Conservation (phyloP, 1,284 basidiomycete genomes). For the Trametes polyzona region DNA sequence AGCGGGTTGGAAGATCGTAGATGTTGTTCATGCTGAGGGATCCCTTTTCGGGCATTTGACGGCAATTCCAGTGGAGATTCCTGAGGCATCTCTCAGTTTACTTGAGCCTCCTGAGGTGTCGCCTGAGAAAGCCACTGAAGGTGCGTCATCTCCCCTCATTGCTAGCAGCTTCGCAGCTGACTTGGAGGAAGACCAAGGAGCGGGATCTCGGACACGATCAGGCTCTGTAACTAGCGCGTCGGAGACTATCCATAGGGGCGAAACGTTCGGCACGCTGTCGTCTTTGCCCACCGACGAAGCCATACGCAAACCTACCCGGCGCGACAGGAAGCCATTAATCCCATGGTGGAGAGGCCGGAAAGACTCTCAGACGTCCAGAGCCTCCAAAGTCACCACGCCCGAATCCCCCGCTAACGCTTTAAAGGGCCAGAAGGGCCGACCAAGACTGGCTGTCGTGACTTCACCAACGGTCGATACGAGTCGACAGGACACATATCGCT, state of each 20-base stretch:
- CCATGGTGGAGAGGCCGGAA: slow-evolving; percentile 20
- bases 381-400: slow-evolving; percentile 4
- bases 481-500: not conserved
- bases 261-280: slow-evolving; percentile 34
- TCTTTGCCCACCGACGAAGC: slow-evolving; percentile 34
- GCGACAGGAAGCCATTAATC: slow-evolving; percentile 11
- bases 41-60: slow-evolving; percentile 70
- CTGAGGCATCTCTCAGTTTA: slow-evolving; percentile 31
- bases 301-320: slow-evolving; percentile 24
- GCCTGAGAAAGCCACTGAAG: not conserved
- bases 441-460: slow-evolving; percentile 16
- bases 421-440: slow-evolving; percentile 10
- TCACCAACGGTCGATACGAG: not conserved
- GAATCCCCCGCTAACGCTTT: not conserved
- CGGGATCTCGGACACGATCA: slow-evolving; percentile 8
- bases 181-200: not conserved
- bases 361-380: not conserved
- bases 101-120: slow-evolving; percentile 5
- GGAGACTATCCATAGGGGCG: slow-evolving; percentile 30
- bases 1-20: slow-evolving; percentile 69
- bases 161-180: no score
- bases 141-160: not conserved
- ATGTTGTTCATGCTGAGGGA: slow-evolving; percentile 59
- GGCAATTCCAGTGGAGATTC: slow-evolving; percentile 60
- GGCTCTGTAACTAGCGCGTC: slow-evolving; percentile 17